Percentiles rank a stretch among this genome's conserved stretches.
phyloP scores from a whole-genome alignment of 2,329 filamentous ascomycete genomes.

The Aspergillus ibericus region DNA sequence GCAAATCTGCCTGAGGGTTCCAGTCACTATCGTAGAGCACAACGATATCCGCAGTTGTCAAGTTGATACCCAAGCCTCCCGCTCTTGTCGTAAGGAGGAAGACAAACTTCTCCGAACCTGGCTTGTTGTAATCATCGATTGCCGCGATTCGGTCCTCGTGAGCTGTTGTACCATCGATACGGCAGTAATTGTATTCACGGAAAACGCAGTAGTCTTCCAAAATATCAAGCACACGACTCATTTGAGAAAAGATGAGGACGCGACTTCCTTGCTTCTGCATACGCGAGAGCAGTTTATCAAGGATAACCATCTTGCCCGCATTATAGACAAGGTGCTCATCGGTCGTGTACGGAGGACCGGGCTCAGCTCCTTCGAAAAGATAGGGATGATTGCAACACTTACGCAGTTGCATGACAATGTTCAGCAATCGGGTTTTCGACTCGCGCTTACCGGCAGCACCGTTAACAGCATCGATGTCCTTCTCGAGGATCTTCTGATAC shows the following conservation, averaged over 20 bases:
- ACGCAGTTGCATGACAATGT: slow-evolving; percentile 98
- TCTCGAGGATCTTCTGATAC: slow-evolving; percentile 98
- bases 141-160: slow-evolving; percentile 97
- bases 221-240: slow-evolving; percentile 96
- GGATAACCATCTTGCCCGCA: slow-evolving; percentile 93
- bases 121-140: slow-evolving; percentile 98
- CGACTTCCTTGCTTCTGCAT: slow-evolving; percentile 85
- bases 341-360: slow-evolving; percentile 94
- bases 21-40: slow-evolving; percentile 97
- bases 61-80: slow-evolving; percentile 93
- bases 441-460: slow-evolving; percentile 94
- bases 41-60: slow-evolving; percentile 93
- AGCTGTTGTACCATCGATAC: slow-evolving; percentile 93
- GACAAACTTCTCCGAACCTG: slow-evolving; percentile 91
- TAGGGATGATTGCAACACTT: slow-evolving; percentile 99
- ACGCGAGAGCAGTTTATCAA: slow-evolving; percentile 84
- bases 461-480: slow-evolving; percentile 98
- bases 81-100: slow-evolving; percentile 94
- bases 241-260: slow-evolving; percentile 98
- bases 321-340: slow-evolving; percentile 95
- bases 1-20: slow-evolving; percentile 97
- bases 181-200: slow-evolving; percentile 90
- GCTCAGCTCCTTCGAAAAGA: slow-evolving; percentile 94
- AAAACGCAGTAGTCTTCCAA: slow-evolving; percentile 98
- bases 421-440: slow-evolving; percentile 93